phyloP scores from a whole-genome alignment of 2,329 filamentous ascomycete genomes.

The Pezicula radicicola region DNA sequence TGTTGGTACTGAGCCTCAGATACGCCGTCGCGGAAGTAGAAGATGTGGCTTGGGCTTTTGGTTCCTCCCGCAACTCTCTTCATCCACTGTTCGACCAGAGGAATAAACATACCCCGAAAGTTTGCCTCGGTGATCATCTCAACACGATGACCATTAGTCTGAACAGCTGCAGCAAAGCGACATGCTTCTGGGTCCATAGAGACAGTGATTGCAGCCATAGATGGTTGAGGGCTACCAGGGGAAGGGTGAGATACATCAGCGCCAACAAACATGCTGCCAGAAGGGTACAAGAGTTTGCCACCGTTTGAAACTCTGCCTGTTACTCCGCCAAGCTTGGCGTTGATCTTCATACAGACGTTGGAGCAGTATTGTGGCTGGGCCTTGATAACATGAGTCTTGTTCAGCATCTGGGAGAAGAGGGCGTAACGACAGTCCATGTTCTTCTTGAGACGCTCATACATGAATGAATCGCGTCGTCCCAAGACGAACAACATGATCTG shows the following conservation, averaged over 20 bases:
- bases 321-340: constrained; percentile 86
- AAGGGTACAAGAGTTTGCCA: not conserved
- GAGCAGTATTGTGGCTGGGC: constrained; percentile 81
- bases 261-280: constrained; percentile 72
- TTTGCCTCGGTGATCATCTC: constrained; percentile 75
- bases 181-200: constrained; percentile 69
- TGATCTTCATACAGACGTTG: constrained; percentile 96
- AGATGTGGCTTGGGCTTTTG: constrained; percentile 64
- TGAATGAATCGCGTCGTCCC: constrained; percentile 63
- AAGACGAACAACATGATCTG: constrained; percentile 82
- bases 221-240: constrained; percentile 63
- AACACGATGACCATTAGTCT: constrained; percentile 78
- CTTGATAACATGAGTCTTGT: constrained; percentile 64
- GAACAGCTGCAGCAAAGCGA: constrained; percentile 74
- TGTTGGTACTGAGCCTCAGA: constrained; percentile 81
- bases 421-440: constrained; percentile 81
- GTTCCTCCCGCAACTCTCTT: constrained; percentile 46
- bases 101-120: constrained; percentile 61
- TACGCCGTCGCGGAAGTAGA: constrained; percentile 93
- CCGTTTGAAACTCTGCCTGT: constrained; percentile 47
- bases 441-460: constrained; percentile 87
- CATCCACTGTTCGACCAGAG: constrained; percentile 65
- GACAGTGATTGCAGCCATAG: constrained; percentile 84
- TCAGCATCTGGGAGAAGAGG: constrained; percentile 79
- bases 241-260: constrained; percentile 86